Conservation (phyloP, 1,139 yeast genomes). For the Blastobotrys petasosporus region DNA sequence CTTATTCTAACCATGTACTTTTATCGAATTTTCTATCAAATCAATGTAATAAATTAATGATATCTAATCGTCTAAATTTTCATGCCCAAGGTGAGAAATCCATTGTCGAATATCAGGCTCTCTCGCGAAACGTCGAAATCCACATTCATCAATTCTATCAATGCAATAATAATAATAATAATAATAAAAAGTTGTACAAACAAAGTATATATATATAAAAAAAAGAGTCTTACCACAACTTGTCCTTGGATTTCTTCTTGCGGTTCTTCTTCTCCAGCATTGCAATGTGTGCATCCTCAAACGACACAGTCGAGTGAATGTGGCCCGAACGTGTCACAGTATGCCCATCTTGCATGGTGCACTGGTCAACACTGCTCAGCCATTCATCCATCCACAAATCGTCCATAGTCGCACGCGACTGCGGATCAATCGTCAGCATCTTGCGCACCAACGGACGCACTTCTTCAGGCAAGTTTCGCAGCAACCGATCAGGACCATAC, state of each 20-base stretch:
- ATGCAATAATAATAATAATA: conserved; percentile 4
- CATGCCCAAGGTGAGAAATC: too few species aligned
- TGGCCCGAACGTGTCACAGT: conserved; percentile 46
- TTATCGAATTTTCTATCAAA: not conserved
- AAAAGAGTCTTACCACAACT: conserved; percentile 30
- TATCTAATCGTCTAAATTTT: not conserved
- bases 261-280: conserved; percentile 63
- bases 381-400: conserved; percentile 78
- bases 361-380: conserved; percentile 56
- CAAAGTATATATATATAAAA: not conserved
- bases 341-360: conserved; percentile 37
- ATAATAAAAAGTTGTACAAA: conserved; percentile 1
- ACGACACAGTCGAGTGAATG: conserved; percentile 82
- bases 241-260: conserved; percentile 35
- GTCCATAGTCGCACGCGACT: conserved; percentile 63
- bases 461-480: conserved; percentile 32
- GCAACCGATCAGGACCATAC: conserved; percentile 31
- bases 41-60: not conserved
- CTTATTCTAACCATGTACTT: conserved; percentile 2
- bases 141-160: not conserved
- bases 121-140: not conserved
- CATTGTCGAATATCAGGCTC: too few species aligned
- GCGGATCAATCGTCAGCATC: conserved; percentile 35
- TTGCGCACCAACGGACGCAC: conserved; percentile 29
- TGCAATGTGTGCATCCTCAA: conserved; percentile 92